phyloP scores from a whole-genome alignment of 495 filamentous ascomycete species.

The Penicillium paxilli region DNA sequence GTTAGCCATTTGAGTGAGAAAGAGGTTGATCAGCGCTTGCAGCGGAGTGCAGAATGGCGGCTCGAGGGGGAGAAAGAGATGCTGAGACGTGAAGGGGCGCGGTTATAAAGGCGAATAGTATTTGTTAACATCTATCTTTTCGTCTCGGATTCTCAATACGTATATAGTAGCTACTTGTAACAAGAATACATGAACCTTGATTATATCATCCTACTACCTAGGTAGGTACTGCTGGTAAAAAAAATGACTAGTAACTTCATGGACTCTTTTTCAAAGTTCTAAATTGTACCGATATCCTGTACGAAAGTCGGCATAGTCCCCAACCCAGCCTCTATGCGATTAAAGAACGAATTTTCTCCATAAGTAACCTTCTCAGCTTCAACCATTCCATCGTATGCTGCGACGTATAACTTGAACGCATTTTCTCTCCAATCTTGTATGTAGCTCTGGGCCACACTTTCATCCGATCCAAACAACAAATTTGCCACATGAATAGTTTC shows the following conservation, averaged over 20 bases:
- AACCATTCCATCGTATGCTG: not conserved
- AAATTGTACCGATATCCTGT: too few species aligned
- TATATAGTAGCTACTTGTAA: too few species aligned
- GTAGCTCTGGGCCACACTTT: not conserved
- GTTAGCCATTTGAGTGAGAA: slow-evolving; percentile 51
- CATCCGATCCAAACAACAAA: not conserved
- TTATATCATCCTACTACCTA: too few species aligned
- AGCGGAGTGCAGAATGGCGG: slow-evolving; percentile 43
- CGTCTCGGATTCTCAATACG: too few species aligned
- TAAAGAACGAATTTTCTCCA: not conserved
- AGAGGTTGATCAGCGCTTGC: slow-evolving; percentile 53
- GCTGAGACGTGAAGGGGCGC: slow-evolving; percentile 41
- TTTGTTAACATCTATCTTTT: too few species aligned
- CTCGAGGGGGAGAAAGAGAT: slow-evolving; percentile 44
- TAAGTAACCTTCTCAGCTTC: not conserved
- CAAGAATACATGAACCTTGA: too few species aligned
- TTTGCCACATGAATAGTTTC: not conserved
- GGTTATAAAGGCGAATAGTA: slow-evolving; percentile 39
- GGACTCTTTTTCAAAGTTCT: not conserved
- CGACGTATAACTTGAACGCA: not conserved
- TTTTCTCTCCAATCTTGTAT: not conserved
- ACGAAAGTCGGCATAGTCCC: not conserved
- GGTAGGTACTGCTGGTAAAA: too few species aligned
- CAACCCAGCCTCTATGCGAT: not conserved
- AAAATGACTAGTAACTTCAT: too few species aligned